Base-by-base conservation (phyloP, 805 yeast species). In the Candida andamanensis region DNA sequence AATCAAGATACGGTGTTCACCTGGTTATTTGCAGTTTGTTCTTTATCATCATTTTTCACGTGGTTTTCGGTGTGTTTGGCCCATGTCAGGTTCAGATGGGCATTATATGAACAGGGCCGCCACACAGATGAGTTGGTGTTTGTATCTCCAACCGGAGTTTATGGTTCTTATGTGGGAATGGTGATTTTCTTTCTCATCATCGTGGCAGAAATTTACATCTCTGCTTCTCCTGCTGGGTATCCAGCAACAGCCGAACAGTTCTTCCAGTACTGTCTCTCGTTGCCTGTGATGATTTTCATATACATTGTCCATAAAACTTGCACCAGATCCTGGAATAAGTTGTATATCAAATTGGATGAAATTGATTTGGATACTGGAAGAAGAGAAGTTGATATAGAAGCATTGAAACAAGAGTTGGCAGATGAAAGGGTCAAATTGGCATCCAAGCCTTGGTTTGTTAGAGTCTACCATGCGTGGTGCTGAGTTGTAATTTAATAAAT, bases 231-330 rank as follows among this genome's bases (percentile, higher is more conserved):
- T 23, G 51, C 55, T 28, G 62, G 55, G 15, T 41, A 22, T 4
- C 26, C 35, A 1, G 31, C 42, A n/a, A 49, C 33, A 36, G 68
- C 62, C 8, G 47, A 44, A 19, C 52, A 51, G 4, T 76, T 76
- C 54, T 73, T 76, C 62, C 61, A 74, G 47, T 55, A 67, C 36
- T 75, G 76, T 54, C 50, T 74, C 38, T 71, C 74, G 23, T 56
- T 70, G 26, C 63, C 69, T 12, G 60, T 69, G 21, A 61, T 71
- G 55, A 37, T 76, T 21, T 44, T 64, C 1, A 57, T 74, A 35
- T 70, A 66, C 53, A 28, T 63, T 19, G 56, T 55, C 12, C 72
- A 72, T 55, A 71, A 67, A 44, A 52, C 60, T 29, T 43, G 40
- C 32, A 37, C 35, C 47, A 46, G 49, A 39, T 42, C 55, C 17